Evolutionary conservation across 352 stramenopile genomes (phyloP).

Genomic region (Pythium aquatile): DNA sequence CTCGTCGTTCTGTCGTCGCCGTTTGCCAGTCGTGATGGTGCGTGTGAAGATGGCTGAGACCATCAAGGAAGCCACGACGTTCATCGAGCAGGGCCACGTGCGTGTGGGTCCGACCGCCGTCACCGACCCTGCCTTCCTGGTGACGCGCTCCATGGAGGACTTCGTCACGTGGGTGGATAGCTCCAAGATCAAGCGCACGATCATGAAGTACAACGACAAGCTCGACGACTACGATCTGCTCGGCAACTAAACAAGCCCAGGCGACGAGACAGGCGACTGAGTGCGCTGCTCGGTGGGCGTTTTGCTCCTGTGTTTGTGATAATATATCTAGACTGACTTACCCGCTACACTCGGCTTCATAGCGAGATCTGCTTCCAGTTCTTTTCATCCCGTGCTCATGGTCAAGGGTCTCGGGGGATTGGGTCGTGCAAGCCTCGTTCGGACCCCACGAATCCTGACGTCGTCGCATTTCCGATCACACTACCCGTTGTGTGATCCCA

Average conservation of each 20-base stretch:
- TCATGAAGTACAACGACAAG: constrained; percentile 99
- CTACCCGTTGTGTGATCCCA: too few species aligned
- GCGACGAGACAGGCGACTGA: neutral
- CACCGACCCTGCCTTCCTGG: constrained; percentile 96
- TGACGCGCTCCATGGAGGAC: constrained; percentile 98
- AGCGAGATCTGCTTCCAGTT: neutral
- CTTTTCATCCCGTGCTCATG: too few species aligned
- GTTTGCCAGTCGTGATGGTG: constrained; percentile 98
- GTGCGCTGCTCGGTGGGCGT: neutral
- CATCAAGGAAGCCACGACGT: constrained; percentile 96
- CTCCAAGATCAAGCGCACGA: constrained; percentile 97
- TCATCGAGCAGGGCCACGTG: constrained; percentile 98
- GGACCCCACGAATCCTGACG: neutral
- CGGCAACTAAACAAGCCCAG: constrained; percentile 70
- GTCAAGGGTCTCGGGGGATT: neutral
- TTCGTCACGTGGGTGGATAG: constrained; percentile 99
- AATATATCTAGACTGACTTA: constrained; percentile 19
- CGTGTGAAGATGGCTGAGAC: constrained; percentile 99
- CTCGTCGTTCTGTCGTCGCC: constrained; percentile 93
- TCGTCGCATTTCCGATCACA: neutral
- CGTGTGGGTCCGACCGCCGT: constrained; percentile 91
- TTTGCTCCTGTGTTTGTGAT: constrained; percentile 14
- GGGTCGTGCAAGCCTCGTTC: too few species aligned
- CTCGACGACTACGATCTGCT: constrained; percentile 99
- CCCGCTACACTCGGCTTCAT: neutral